Evolutionary conservation across 1,284 basidiomycete genomes (phyloP), one percentile per base, ranked within the genome.

Genomic region (Caloboletus inedulis): DNA sequence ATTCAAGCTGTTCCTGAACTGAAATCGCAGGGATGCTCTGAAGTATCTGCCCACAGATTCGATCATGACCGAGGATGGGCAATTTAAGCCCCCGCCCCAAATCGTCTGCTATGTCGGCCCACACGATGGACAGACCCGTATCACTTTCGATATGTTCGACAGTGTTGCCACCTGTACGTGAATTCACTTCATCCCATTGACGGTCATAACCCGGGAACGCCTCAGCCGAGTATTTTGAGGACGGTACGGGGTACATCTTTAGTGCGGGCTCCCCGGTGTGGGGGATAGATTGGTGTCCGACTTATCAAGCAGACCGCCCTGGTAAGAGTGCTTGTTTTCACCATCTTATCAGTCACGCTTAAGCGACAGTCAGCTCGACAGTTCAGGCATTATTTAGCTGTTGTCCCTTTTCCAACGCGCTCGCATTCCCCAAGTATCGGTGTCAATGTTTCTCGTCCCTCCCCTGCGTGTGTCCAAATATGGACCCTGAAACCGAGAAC

Each of bases 221-320:
- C n/a, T 36, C 40, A 56, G 81, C 74, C 33, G 65, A 77, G 14
- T 76, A 61, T 49, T 58, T 69, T 3, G 54, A 57, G 39, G 65
- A 60, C 18, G 60, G 78, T 54, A 72, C 76, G 29, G 76, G 84
- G 0, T 79, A 87, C 56, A 73, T 92, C 0, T 86, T 96, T 69
- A 89, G 87, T 56, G 86, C 88, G 0, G 94, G 94, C 2, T 87
- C 85, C 3, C 88, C 90, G 0, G 87, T 91, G 14, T 93, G 89
- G 85, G 89, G 84, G 0, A 65, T 95, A 18, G 91, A 94, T 61
- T 97, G 94, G 93, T 93, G 91, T 66, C 93, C 94, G 1, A 82
- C 85, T 18, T 79, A 87, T 54, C 74, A 79, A 23, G 72, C 76
- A 25, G 83, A 87, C 47, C 77, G 84, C 47, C 60, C 71, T 44